Evolutionary conservation across 768 basidiomycete species (phyloP).

Genomic region (Agrocybe praecox): DNA sequence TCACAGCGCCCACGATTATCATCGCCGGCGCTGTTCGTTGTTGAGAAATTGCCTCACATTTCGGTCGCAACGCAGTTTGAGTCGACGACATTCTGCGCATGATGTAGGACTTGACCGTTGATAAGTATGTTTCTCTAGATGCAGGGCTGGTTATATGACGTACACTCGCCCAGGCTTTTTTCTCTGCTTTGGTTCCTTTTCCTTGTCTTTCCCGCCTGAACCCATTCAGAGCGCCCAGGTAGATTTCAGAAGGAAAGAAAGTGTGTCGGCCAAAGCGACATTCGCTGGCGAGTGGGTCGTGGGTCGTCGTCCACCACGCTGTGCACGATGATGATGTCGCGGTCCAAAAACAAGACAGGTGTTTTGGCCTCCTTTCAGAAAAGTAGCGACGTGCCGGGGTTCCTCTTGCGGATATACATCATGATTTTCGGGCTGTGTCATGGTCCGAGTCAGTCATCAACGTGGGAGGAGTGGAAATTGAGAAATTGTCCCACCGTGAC

Average conservation of each 20-base stretch:
- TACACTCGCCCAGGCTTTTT: constrained; percentile 35
- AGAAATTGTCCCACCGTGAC: background rate
- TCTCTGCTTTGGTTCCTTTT: constrained; percentile 27
- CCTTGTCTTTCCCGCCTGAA: constrained; percentile 27
- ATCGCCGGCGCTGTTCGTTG: constrained; percentile 10
- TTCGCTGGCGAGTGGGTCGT: constrained; percentile 5
- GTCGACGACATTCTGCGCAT: constrained; percentile 55
- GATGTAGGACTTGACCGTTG: constrained; percentile 51
- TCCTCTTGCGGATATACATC: constrained; percentile 10
- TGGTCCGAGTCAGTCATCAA: background rate
- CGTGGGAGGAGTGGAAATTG: background rate
- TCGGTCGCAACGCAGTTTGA: constrained; percentile 69
- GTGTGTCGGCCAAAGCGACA: background rate
- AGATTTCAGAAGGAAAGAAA: background rate
- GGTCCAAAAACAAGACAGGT: background rate
- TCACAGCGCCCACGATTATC: constrained; percentile 14
- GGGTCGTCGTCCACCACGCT: background rate
- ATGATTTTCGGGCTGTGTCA: constrained; percentile 10
- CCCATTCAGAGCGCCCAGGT: constrained; percentile 13
- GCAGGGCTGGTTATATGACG: constrained; percentile 11
- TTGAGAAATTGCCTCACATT: constrained; percentile 41
- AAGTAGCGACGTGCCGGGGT: constrained; percentile 6
- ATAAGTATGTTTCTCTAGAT: constrained; percentile 26
- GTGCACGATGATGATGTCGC: background rate
- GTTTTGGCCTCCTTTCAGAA: constrained; percentile 1